Conservation (phyloP, 495 filamentous ascomycete genomes). For the Trichoderma reesei region DNA sequence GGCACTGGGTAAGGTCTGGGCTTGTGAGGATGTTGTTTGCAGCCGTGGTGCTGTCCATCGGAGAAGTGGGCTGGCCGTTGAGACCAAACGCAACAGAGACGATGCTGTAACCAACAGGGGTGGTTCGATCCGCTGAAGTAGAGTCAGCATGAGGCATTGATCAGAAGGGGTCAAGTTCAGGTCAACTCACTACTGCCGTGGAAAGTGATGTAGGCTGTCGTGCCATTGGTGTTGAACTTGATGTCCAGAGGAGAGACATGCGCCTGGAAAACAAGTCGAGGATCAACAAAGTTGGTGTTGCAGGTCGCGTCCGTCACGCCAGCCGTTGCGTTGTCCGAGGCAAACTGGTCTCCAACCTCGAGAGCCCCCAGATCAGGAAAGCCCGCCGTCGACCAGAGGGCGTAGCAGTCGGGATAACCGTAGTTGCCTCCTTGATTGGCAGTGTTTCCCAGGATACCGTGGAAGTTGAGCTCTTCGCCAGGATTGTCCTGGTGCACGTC, state of each 20-base stretch:
- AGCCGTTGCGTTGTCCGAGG: constrained; percentile 30
- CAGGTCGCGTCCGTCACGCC: constrained; percentile 23
- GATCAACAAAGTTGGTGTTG: constrained; percentile 26
- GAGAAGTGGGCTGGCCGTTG: constrained; percentile 32
- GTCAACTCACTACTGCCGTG: constrained; percentile 31
- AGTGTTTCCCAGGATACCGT: constrained; percentile 45
- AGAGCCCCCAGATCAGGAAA: constrained; percentile 19
- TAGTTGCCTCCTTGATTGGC: constrained; percentile 32
- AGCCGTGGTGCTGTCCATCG: constrained; percentile 30
- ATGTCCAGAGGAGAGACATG: constrained; percentile 55
- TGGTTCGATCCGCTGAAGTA: constrained; percentile 38
- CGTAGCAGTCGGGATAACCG: constrained; percentile 63
- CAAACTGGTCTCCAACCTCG: constrained; percentile 30
- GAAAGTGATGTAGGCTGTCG: constrained; percentile 29
- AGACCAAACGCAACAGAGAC: constrained; percentile 32
- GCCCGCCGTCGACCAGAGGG: constrained; percentile 45
- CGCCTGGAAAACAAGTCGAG: constrained; percentile 46
- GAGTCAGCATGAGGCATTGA: not conserved
- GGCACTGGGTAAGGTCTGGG: constrained; percentile 32
- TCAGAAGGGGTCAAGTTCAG: not conserved
- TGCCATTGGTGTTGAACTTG: constrained; percentile 33
- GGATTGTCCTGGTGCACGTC: constrained; percentile 65
- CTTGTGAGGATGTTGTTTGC: constrained; percentile 43
- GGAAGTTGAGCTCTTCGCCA: constrained; percentile 65
- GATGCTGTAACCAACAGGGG: constrained; percentile 48